Percentiles rank a stretch among this genome's conserved stretches.
phyloP scores from a whole-genome alignment of 352 stramenopile species.

The Phytophthora sp. region DNA sequence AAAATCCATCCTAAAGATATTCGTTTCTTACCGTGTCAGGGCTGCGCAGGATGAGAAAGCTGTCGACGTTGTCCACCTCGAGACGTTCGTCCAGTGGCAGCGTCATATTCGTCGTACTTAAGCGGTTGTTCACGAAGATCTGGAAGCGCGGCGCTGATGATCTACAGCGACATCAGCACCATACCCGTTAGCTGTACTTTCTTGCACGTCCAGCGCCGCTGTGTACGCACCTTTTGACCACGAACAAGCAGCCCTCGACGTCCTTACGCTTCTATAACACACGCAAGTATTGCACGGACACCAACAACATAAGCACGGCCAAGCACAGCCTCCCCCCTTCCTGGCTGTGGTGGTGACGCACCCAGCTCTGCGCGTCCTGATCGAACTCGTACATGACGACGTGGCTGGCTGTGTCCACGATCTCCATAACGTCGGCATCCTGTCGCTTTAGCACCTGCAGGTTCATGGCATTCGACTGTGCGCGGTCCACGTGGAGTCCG shows the following conservation, averaged over 20 bases:
- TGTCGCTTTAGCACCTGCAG: conserved; percentile 87
- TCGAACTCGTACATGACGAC: conserved; percentile 92
- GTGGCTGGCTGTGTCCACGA: conserved; percentile 86
- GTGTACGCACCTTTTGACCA: conserved; percentile 71
- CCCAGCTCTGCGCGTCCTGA: conserved; percentile 81
- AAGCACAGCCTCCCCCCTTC: not conserved
- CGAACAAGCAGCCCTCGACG: conserved; percentile 84
- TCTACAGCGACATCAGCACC: conserved; percentile 33
- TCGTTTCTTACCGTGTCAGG: conserved; percentile 54
- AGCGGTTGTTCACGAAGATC: conserved; percentile 90
- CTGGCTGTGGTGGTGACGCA: conserved; percentile 52
- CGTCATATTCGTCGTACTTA: conserved; percentile 89
- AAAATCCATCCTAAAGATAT: not conserved
- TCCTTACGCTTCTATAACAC: conserved; percentile 83
- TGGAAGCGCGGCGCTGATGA: conserved; percentile 81
- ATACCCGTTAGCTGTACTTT: not conserved
- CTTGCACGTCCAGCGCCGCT: not conserved
- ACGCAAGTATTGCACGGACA: not conserved
- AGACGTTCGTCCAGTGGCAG: conserved; percentile 73
- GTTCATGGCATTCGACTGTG: conserved; percentile 89
- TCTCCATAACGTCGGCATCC: conserved; percentile 79
- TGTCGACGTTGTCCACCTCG: conserved; percentile 85
- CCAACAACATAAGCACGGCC: conserved; percentile 11
- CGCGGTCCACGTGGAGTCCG: conserved; percentile 68
- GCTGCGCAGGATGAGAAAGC: conserved; percentile 84